Conservation (phyloP, 208 protist genomes). For the Acanthamoeba pearcei region DNA sequence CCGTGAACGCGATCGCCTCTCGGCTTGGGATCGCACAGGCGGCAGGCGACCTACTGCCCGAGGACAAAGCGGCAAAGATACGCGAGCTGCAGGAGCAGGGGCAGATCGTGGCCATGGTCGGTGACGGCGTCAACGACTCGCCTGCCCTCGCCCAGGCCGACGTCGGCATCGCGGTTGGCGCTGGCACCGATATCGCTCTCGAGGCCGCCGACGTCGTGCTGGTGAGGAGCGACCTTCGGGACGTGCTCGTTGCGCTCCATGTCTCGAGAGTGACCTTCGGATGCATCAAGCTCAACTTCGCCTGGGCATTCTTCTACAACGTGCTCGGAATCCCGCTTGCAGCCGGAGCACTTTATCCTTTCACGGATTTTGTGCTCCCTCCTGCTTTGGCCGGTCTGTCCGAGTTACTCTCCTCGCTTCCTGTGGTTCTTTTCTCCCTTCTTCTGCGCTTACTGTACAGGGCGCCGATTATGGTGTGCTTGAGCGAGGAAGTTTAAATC, state of each 20-base stretch:
- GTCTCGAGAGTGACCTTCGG: conserved; percentile 87
- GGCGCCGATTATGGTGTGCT: no score
- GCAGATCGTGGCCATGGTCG: conserved; percentile 53
- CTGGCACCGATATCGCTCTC: conserved; percentile 85
- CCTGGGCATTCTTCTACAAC: conserved; percentile 93
- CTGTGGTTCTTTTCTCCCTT: no score
- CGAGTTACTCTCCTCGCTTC: no score
- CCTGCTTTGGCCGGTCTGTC: no score
- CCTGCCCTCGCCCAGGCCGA: conserved; percentile 91
- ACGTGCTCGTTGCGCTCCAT: conserved; percentile 89
- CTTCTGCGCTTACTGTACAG: no score
- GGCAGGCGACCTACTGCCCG: conserved; percentile 91
- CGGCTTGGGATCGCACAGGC: conserved; percentile 92
- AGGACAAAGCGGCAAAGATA: conserved; percentile 92
- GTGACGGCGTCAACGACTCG: conserved; percentile 93
- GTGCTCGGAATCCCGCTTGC: conserved; percentile 7
- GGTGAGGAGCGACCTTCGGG: conserved; percentile 83
- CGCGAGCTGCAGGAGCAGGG: conserved; percentile 12
- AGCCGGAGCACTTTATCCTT: no score
- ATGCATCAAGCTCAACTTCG: conserved; percentile 92
- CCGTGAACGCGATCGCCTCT: conserved; percentile 49
- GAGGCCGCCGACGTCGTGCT: conserved; percentile 90
- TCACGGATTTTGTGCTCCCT: no score
- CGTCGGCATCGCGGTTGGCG: conserved; percentile 93
- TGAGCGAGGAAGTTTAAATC: no score